Base-by-base conservation (phyloP, 1,139 yeast genomes). In the Ogataea hybrid region DNA sequence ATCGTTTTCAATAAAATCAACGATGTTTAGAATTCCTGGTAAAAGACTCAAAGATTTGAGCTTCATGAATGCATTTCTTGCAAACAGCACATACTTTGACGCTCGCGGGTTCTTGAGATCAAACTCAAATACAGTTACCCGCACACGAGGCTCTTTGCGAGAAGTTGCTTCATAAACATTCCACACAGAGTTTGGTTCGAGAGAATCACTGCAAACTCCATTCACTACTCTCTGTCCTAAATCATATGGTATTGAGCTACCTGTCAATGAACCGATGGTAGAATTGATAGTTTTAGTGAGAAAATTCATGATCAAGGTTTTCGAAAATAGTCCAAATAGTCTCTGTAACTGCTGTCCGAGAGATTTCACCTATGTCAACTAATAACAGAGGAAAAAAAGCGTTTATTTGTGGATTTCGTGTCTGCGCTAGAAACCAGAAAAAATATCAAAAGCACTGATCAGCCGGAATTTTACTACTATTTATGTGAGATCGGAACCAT, bases 1-100 rank as follows among this genome's bases (percentile, higher is more conserved):
- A 36, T 82, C 87, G 31, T 74, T 72, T 58, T 84, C 95, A 41
- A 81, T 71, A 25, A 84, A 77, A 51, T 90, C 97, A 10, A 86
- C 54, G 12, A 81, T 75, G 32, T 73, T 69, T 39, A 89, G 68
- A 16, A 89, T 73, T 1, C 95, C 95, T 0, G 98, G 98, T 22
- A 86, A 71, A 28, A 59, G 44, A 47, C 82, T 78, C 56, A 89
- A 69, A 23, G 80, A 68, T 57, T 86, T 83, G 50, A 84, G 70
- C 57, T 81, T 84, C 42, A 71, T 75, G 42, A 78, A 70, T 39
- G 85, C 75, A 59, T 88, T 87, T 39, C 70, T 65, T 1, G 92
- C 92, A 42, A 84, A 60, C 9, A 68, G 64, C 25, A 65, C 65
- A 34, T 62, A 61, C 28, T 62, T 63, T 0, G 66, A 51, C 22